Evolutionary conservation across 2,329 filamentous ascomycete species (phyloP), one percentile per base, ranked within the genome.

Genomic region (Pseudogymnoascus sp.): DNA sequence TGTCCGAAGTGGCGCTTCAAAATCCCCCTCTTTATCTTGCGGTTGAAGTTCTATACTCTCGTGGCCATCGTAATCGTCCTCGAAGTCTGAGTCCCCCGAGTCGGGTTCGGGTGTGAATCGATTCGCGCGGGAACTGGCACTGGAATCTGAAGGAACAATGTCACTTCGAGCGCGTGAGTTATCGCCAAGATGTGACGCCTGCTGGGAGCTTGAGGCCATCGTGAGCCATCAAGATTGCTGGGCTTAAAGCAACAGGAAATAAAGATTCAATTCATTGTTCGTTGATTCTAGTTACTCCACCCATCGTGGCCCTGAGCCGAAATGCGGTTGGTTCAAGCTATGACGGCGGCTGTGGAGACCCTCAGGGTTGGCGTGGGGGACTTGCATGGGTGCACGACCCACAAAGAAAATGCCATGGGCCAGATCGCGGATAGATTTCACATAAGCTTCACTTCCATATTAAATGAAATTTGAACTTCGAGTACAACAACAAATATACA

Each of bases 21-120:
- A 54, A 13, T 8, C 29, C 3, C 26, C 47, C 29, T 33, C 47
- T 13, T 54, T 54, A 54, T 54, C 47, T 58, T 35, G 17, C n/a
- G 59, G 3, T 33, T 50, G 59, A 5, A 41, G 59, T 29, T 54
- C 47, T 54, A 54, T 54, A 29, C 47, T 54, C 29, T 54, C 47
- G 29, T 54, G 47, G n/a, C 47, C 47, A 24, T 63, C 65, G 15
- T 67, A 40, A 29, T 61, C 50, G 24, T 37, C 21, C 13, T 61
- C 64, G 10, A 60, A 60, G 29, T 69, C 68, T 7, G 66, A 66
- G n/a, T 68, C 70, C 8, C 67, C 66, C 2, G 65, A 67, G 50
- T 69, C 68, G 11, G 64, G 66, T 40, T 68, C 64, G 6, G 70
- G 69, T 7, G 69, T 71, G n/a, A 70, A 62, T 17, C 59, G 44